Base-by-base conservation (phyloP, 1,139 yeast species). In the Blastobotrys buckinghamii region DNA sequence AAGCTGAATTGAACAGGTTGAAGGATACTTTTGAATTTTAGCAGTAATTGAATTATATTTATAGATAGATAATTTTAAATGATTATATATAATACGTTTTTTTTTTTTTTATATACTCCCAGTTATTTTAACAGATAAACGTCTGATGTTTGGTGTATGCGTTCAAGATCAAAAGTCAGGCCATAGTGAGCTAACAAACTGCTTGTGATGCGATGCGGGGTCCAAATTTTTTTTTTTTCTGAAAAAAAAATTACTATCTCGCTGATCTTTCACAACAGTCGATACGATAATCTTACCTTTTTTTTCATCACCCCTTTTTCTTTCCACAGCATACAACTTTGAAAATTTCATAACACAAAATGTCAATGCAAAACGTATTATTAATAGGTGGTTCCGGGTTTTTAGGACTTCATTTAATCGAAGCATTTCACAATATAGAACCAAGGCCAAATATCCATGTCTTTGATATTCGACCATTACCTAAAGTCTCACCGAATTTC, bases 381-480 rank as follows among this genome's bases (percentile, higher is more conserved):
- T 73, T 92, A 32, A 79, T 92, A 34, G 98, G 98, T 43, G 98
- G 98, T 3, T 74, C 96, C 2, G 99, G 99, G 0, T 94, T 94
- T 60, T 76, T 94, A 32, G 99, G 99, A 1, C 79, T 88, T 43
- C 97, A 92, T 60, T 73, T 94, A 56, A 80, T 92, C 45, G 90
- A 90, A 59, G 95, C 88, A 65, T 90, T 89, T 67, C 77, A 79
- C 70, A 75, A 76, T 50, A 71, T 76, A 44, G 64, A 76, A 29
- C 87, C 94, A n/a, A 72, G 78, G 41, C 88, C 95, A 9, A 69
- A 77, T 46, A 84, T 90, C 53, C 84, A 84, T 59, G 95, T 92
- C 22, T 87, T 92, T 63, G 98, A 94, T 65, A 82, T 92, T 46
- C 82, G 97, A 57, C 94, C 94, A 19, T 69, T 89, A 43, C 95